These are phyloP conservation scores for Penicillium janthinellum DNA, from an alignment of 2,329 filamentous ascomycete species.

Conservation along the genomic window DNA sequence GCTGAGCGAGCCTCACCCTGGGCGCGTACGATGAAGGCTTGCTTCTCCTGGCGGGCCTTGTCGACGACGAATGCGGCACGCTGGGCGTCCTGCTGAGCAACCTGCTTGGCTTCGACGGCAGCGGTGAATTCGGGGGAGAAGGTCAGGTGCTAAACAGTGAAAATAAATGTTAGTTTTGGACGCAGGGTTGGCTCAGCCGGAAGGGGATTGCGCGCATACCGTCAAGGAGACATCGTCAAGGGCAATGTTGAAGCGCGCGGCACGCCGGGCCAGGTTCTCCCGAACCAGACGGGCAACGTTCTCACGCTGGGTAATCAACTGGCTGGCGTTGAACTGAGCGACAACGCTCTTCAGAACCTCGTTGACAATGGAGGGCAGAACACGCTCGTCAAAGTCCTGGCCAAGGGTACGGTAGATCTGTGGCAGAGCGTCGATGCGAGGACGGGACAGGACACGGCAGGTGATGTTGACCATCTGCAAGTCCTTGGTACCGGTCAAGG, in stretches of 20 bases:
- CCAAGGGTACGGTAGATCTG: slow-evolving; percentile 97
- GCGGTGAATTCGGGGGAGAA: slow-evolving; percentile 71
- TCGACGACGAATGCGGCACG: slow-evolving; percentile 96
- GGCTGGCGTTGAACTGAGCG: slow-evolving; percentile 96
- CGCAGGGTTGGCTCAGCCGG: neutral
- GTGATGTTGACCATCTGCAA: slow-evolving; percentile 99
- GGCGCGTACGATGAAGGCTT: slow-evolving; percentile 95
- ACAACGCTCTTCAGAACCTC: slow-evolving; percentile 99
- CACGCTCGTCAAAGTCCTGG: slow-evolving; percentile 93
- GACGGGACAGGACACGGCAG: slow-evolving; percentile 94
- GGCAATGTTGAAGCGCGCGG: slow-evolving; percentile 94
- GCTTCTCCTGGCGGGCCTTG: slow-evolving; percentile 99
- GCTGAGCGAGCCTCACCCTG: slow-evolving; percentile 99
- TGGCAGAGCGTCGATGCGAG: slow-evolving; percentile 82
- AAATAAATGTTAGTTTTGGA: slow-evolving; percentile 9
- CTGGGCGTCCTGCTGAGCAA: slow-evolving; percentile 87
- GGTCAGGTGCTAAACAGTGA: slow-evolving; percentile 59
- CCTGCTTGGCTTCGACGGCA: slow-evolving; percentile 70
- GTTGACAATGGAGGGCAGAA: slow-evolving; percentile 96
- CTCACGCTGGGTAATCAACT: slow-evolving; percentile 98
- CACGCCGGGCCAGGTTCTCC: slow-evolving; percentile 87
- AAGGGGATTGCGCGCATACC: slow-evolving; percentile 53
- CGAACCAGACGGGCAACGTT: slow-evolving; percentile 89
- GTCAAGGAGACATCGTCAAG: slow-evolving; percentile 97
- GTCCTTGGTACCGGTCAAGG: slow-evolving; percentile 97